Percentiles rank a stretch among this genome's conserved stretches.
phyloP scores from a whole-genome alignment of 1,284 basidiomycete genomes.

The Entoloma clypeatum region DNA sequence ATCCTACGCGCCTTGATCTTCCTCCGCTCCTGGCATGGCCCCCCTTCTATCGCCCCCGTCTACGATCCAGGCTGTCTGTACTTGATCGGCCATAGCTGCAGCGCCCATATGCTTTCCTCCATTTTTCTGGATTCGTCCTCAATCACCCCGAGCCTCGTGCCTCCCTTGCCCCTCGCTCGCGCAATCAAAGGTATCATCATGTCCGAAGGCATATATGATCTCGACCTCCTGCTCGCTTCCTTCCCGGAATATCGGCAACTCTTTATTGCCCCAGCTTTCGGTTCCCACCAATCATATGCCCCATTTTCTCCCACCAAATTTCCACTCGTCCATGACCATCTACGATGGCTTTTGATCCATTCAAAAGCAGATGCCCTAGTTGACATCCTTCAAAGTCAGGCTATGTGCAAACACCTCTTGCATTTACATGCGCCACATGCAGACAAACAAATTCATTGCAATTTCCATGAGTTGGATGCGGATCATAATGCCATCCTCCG shows the following conservation, averaged over 20 bases:
- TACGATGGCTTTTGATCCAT: conserved; percentile 69
- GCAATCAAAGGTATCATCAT: conserved; percentile 53
- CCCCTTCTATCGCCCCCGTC: conserved; percentile 22
- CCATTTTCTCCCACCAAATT: conserved; percentile 46
- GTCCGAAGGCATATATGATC: conserved; percentile 74
- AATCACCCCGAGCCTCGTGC: conserved; percentile 39
- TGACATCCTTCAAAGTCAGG: conserved; percentile 56
- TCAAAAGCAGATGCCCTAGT: conserved; percentile 68
- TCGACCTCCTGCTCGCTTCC: conserved; percentile 54
- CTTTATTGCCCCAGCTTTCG: conserved; percentile 68
- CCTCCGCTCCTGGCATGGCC: conserved; percentile 42
- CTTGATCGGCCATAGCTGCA: conserved; percentile 74
- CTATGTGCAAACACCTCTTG: conserved; percentile 52
- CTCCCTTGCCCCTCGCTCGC: conserved; percentile 42
- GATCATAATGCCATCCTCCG: conserved; percentile 58
- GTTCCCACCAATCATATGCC: conserved; percentile 43
- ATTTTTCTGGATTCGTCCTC: conserved; percentile 57
- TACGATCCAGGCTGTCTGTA: conserved; percentile 46
- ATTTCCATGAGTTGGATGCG: conserved; percentile 42
- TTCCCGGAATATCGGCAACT: conserved; percentile 63
- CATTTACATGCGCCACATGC: conserved; percentile 28
- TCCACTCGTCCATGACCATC: conserved; percentile 32
- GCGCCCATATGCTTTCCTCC: conserved; percentile 73
- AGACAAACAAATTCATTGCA: conserved; percentile 33
- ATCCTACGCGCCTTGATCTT: conserved; percentile 57